Evolutionary conservation across 495 filamentous ascomycete genomes (phyloP), one percentile per base, ranked within the genome.

Genomic region (Penicillium subrubescens): DNA sequence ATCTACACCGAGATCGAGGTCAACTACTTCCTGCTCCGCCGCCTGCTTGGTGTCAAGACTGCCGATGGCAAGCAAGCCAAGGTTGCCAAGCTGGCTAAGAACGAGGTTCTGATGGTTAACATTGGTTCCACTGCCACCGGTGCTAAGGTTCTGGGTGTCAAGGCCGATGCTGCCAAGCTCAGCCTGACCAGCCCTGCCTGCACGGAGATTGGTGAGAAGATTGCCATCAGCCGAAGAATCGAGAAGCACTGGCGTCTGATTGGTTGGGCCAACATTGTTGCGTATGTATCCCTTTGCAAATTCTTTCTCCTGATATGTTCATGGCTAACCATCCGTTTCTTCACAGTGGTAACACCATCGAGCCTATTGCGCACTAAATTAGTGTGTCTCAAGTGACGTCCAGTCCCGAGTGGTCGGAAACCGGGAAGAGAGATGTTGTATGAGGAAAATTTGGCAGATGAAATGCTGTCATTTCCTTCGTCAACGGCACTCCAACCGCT

Each of bases 241-340:
- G 95, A 99, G 74, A 97, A 97, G 88, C 94, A 97, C 81, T 98
- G 95, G 95, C 91, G 95, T 81, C 85, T 97, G 74, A 97, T 97
- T 67, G 94, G 94, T 70, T 97, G 94, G 94, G 93, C 93, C 52
- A 96, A 92, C 72, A 96, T 97, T 78, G 89, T 89, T 71, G 84
- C 84, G 85, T 88, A 82, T 82, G 85, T 87, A 43, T 27, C 51
- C 27, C 31, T 12, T 59, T 8, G 34, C 11, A 23, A 51, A 48
- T 37, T 25, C 33, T 1, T 37, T 37, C 25, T 56, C n/a, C 12
- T n/a, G 51, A 19, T 4, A 65, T 43, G 21, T 31, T 15, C n/a
- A n/a, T 55, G 21, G 17, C 17, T 61, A 51, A 48, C 73, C 77
- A 66, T 77, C 62, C 12, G 61, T 29, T 39, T 50, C 1, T 60